Evolutionary conservation across 2,329 filamentous ascomycete species (phyloP).

Genomic region (Apiospora phragmitis): DNA sequence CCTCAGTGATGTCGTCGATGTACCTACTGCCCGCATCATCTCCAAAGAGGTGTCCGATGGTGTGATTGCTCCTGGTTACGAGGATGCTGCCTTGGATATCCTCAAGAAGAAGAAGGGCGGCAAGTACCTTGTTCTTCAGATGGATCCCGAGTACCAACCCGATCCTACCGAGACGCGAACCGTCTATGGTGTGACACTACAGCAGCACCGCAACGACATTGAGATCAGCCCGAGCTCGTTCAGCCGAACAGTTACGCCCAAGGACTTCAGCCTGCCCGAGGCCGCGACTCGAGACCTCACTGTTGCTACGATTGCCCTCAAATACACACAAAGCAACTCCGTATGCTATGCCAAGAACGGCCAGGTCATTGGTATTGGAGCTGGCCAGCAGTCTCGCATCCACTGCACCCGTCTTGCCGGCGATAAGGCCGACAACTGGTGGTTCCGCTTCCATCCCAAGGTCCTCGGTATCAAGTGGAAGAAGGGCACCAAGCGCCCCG

Average conservation of each 20-base stretch:
- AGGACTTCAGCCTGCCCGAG: conserved; percentile 76
- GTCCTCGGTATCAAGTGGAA: conserved; percentile 92
- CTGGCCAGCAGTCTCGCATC: conserved; percentile 95
- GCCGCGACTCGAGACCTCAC: conserved; percentile 85
- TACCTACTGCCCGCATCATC: conserved; percentile 95
- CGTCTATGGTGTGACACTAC: conserved; percentile 85
- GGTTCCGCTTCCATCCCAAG: conserved; percentile 95
- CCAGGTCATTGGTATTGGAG: conserved; percentile 90
- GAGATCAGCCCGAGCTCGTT: conserved; percentile 85
- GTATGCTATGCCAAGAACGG: conserved; percentile 96
- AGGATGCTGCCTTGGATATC: conserved; percentile 82
- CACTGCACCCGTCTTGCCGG: conserved; percentile 97
- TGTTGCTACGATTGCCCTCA: conserved; percentile 93
- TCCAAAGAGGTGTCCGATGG: conserved; percentile 97
- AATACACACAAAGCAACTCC: conserved; percentile 99
- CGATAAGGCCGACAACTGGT: conserved; percentile 99
- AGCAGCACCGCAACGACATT: conserved; percentile 91
- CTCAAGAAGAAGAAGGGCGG: conserved; percentile 98
- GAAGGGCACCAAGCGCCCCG: conserved; percentile 92
- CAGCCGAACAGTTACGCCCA: conserved; percentile 81
- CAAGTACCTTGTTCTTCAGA: conserved; percentile 93
- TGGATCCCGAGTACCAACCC: conserved; percentile 84
- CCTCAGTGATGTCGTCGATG: conserved; percentile 85
- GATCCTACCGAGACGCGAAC: conserved; percentile 80
- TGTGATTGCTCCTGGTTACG: conserved; percentile 88